These are phyloP conservation scores for Exophiala oligosperma DNA, from an alignment of 2,329 filamentous ascomycete species.

Conservation along the genomic window DNA sequence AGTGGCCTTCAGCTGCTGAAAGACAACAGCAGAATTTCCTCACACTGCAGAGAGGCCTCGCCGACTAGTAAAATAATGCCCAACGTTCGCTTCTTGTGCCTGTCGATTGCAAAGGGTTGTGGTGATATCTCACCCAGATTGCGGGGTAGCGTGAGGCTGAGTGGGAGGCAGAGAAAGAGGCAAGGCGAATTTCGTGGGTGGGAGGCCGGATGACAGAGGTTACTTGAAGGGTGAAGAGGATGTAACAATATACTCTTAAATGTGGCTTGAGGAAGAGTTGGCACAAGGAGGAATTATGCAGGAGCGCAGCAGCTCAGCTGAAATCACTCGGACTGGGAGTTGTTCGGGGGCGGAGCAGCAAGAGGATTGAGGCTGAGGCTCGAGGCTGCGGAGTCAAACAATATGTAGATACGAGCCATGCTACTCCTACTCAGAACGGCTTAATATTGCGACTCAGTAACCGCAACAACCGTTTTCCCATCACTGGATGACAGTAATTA, in stretches of 20 bases:
- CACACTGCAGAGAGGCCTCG: not conserved
- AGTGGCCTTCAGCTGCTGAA: not conserved
- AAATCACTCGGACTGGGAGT: not conserved
- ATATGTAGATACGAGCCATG: conserved; percentile 6
- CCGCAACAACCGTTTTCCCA: too few relatives aligned
- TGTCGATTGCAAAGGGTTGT: not conserved
- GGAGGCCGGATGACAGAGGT: not conserved
- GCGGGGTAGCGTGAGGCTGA: not conserved
- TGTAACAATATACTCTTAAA: not conserved
- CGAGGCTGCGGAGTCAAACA: conserved; percentile 5
- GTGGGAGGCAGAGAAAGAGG: not conserved
- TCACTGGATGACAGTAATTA: too few relatives aligned
- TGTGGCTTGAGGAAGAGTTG: not conserved
- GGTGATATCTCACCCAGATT: not conserved
- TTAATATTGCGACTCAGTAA: too few relatives aligned
- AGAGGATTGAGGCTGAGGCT: not conserved
- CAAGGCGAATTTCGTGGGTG: not conserved
- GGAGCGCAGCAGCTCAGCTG: not conserved
- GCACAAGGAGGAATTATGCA: not conserved
- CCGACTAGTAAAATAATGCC: not conserved
- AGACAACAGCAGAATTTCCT: not conserved
- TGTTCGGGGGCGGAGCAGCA: not conserved
- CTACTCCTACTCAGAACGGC: not conserved
- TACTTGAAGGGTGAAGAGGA: not conserved
- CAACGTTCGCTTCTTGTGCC: not conserved